Conservation (phyloP, 2,329 filamentous ascomycete genomes). For the Rutstroemia sydowiana region DNA sequence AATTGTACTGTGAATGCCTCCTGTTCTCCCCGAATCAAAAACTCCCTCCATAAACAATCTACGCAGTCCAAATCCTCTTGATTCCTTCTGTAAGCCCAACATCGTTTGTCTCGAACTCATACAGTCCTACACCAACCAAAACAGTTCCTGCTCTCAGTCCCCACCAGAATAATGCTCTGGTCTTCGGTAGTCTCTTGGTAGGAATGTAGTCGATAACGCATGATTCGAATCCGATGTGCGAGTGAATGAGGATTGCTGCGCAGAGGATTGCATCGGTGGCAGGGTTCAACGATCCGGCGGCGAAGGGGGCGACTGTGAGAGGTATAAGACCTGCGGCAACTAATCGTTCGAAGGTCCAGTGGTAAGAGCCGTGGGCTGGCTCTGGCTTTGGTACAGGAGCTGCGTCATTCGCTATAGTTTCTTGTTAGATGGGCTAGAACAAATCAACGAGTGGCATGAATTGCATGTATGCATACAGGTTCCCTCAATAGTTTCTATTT, state of each 20-base stretch:
- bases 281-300: slow-evolving; percentile 84
- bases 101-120: slow-evolving; percentile 99
- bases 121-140: slow-evolving; percentile 78
- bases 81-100: slow-evolving; percentile 87
- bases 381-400: slow-evolving; percentile 63
- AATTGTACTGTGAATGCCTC: slow-evolving; percentile 3
- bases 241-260: slow-evolving; percentile 78
- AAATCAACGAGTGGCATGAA: slow-evolving; percentile 3
- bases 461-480: slow-evolving; percentile 48
- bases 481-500: slow-evolving; percentile 65
- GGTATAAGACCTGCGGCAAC: slow-evolving; percentile 77
- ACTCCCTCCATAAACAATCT: slow-evolving; percentile 15
- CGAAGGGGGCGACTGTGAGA: slow-evolving; percentile 84
- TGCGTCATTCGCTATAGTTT: slow-evolving; percentile 70
- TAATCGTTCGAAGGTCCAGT: slow-evolving; percentile 94
- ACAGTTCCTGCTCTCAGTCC: slow-evolving; percentile 70
- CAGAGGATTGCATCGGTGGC: slow-evolving; percentile 80
- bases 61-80: slow-evolving; percentile 84
- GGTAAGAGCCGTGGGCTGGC: slow-evolving; percentile 86
- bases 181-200: slow-evolving; percentile 56
- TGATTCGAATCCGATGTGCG: slow-evolving; percentile 90
- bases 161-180: slow-evolving; percentile 66
- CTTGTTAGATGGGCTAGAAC: slow-evolving; percentile 22
- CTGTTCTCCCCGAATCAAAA: slow-evolving; percentile 9
- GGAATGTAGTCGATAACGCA: slow-evolving; percentile 91